Conservation (phyloP, 1,284 basidiomycete genomes). For the Sanghuangporus weigelae region DNA sequence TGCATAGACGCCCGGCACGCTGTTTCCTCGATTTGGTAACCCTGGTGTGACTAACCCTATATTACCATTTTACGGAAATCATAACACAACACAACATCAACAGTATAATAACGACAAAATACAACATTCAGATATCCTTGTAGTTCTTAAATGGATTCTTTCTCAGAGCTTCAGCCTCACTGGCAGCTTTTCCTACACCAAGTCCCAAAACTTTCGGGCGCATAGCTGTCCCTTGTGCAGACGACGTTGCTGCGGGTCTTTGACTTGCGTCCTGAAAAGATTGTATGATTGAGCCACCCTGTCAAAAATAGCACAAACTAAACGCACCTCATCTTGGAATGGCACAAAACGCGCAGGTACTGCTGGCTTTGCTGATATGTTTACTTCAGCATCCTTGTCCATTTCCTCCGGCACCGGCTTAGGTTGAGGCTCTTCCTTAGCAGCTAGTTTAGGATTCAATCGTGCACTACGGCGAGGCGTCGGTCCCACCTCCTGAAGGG, state of each 20-base stretch:
- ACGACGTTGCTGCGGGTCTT: slow-evolving; percentile 24
- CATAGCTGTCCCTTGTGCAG: slow-evolving; percentile 50
- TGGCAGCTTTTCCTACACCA: slow-evolving; percentile 33
- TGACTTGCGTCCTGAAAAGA: slow-evolving; percentile 19
- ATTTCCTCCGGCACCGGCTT: slow-evolving; percentile 11
- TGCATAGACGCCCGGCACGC: not conserved
- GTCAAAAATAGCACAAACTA: slow-evolving; percentile 3
- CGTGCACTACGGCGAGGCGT: slow-evolving; percentile 21
- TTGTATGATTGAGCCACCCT: slow-evolving; percentile 7
- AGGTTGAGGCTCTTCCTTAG: slow-evolving; percentile 26
- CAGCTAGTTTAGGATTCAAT: not conserved
- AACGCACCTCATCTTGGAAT: slow-evolving; percentile 60
- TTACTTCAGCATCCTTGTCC: not conserved
- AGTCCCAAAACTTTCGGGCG: slow-evolving; percentile 45
- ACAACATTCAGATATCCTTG: slow-evolving; percentile 17
- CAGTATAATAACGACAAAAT: not conserved
- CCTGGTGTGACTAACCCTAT: not conserved
- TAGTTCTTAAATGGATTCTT: slow-evolving; percentile 79
- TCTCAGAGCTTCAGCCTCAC: slow-evolving; percentile 63
- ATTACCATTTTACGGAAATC: not conserved
- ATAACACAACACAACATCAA: not conserved
- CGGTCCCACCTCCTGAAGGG: slow-evolving; percentile 13
- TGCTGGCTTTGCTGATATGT: slow-evolving; percentile 26
- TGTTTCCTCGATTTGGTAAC: not conserved
- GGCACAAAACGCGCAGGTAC: slow-evolving; percentile 50